phyloP scores from a whole-genome alignment of 495 filamentous ascomycete species.

The Penicillium cinerascens region DNA sequence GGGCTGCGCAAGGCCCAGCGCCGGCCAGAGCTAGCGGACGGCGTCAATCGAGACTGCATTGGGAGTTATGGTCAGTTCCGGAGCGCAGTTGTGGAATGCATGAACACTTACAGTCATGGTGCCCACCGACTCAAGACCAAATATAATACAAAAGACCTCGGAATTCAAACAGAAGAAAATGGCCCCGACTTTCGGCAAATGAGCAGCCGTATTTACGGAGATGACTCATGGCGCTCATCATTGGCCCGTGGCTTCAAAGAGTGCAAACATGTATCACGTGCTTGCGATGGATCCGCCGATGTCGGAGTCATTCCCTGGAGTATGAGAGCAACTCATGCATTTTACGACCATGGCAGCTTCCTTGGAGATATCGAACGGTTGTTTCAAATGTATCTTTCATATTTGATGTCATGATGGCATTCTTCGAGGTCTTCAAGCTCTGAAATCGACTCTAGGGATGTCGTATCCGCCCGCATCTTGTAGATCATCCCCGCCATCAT shows the following conservation, averaged over 20 bases:
- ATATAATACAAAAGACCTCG: not conserved
- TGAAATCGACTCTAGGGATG: not conserved
- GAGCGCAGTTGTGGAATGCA: constrained; percentile 11
- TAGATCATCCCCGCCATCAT: constrained; percentile 6
- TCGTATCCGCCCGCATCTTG: not conserved
- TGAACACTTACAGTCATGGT: constrained; percentile 24
- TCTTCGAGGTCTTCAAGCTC: not conserved
- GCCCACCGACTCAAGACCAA: constrained; percentile 5
- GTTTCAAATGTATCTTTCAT: not conserved
- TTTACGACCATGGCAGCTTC: not conserved
- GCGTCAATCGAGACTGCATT: constrained; percentile 34
- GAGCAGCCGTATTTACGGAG: constrained; percentile 7
- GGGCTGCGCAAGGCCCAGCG: constrained; percentile 21
- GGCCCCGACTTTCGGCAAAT: constrained; percentile 18
- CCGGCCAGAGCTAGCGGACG: constrained; percentile 23
- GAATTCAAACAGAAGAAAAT: constrained; percentile 9
- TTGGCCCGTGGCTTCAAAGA: constrained; percentile 10
- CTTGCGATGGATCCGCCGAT: not conserved
- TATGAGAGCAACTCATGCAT: not conserved
- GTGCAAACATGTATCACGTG: constrained; percentile 8
- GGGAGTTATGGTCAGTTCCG: not conserved
- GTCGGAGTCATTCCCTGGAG: not conserved
- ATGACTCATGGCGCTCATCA: constrained; percentile 15
- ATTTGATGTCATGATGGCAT: not conserved
- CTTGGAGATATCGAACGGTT: not conserved